Conservation (phyloP, 345 rosid species). For the Laguncularia racemosa region DNA sequence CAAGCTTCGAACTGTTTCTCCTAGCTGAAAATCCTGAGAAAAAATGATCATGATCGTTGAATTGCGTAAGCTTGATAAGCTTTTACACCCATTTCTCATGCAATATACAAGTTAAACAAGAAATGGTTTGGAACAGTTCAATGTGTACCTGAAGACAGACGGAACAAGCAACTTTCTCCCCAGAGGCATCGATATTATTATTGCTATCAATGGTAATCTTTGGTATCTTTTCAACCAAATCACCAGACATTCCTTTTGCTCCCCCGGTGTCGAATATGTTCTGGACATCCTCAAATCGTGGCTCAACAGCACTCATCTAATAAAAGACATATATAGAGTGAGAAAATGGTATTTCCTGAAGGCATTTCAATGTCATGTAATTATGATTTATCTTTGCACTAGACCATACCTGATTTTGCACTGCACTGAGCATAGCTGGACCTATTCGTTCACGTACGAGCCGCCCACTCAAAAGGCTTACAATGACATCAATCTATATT, state of each 20-base stretch:
- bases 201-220: conserved; percentile 57
- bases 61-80: neutral
- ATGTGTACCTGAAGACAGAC: conserved; percentile 90
- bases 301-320: conserved; percentile 95
- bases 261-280: conserved; percentile 86
- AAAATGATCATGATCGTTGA: neutral
- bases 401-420: conserved; percentile 86
- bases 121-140: too few species aligned
- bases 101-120: too few species aligned
- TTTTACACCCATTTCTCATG: too few species aligned
- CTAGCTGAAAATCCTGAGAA: conserved; percentile 84
- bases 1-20: conserved; percentile 85
- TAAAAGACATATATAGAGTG: neutral
- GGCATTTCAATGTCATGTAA: too few species aligned
- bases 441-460: conserved; percentile 96
- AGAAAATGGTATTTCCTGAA: too few species aligned
- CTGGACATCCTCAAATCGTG: conserved; percentile 62
- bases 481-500: conserved; percentile 89
- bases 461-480: conserved; percentile 95
- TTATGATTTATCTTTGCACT: too few species aligned
- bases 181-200: conserved; percentile 60
- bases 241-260: conserved; percentile 75
- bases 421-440: conserved; percentile 99
- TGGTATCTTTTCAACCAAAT: conserved; percentile 76
- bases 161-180: conserved; percentile 76